Conservation (phyloP, 164 flowering plant genomes). For the Malania oleifera region DNA sequence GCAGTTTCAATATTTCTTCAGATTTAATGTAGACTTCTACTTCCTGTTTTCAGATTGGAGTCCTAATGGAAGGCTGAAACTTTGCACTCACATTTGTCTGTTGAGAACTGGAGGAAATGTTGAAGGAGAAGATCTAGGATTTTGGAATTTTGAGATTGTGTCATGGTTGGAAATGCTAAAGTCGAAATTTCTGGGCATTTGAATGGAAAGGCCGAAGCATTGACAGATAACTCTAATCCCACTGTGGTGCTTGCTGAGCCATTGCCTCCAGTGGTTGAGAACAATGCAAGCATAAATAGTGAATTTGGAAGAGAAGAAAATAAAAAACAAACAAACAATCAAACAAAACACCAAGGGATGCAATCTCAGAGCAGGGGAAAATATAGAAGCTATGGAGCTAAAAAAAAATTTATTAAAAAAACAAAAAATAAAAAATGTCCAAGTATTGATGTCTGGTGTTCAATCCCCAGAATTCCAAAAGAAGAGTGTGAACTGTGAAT, state of each 20-base stretch:
- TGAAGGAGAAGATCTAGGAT: constrained; percentile 1
- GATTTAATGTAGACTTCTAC: neutral
- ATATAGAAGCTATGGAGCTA: no score
- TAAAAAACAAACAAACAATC: no score
- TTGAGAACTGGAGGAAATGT: neutral
- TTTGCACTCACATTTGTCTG: neutral
- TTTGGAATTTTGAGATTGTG: neutral
- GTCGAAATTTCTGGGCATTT: constrained; percentile 2
- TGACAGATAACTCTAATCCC: constrained; percentile 42
- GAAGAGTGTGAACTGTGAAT: no score
- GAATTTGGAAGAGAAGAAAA: constrained; percentile 14
- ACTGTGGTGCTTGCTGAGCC: constrained; percentile 37
- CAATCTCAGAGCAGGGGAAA: no score
- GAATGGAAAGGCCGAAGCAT: constrained; percentile 12
- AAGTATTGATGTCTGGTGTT: no score
- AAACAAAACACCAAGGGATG: no score
- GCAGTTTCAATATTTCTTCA: neutral
- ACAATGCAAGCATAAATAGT: constrained; percentile 7
- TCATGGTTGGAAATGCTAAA: constrained; percentile 10
- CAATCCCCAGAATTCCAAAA: no score
- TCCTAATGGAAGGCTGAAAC: neutral
- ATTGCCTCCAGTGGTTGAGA: constrained; percentile 30
- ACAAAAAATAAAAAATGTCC: no score
- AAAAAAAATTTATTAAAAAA: no score
- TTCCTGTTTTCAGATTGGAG: neutral